Evolutionary conservation across 768 basidiomycete species (phyloP).

Genomic region (Mycena metata): DNA sequence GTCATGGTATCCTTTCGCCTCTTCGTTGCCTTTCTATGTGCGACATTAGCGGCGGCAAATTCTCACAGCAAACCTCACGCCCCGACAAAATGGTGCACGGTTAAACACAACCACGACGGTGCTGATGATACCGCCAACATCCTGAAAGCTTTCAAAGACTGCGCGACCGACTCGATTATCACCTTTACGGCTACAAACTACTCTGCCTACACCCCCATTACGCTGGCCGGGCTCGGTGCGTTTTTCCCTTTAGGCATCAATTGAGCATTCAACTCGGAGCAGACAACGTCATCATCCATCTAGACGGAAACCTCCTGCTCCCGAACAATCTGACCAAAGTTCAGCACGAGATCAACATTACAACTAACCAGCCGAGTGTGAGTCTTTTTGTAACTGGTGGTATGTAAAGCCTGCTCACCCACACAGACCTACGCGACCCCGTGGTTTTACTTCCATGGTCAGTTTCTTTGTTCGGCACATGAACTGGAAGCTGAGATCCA

Average conservation of each 20-base stretch:
- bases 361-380: slow-evolving; percentile 54
- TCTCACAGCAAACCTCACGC: neutral
- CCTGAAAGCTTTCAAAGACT: slow-evolving; percentile 52
- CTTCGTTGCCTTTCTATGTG: slow-evolving; percentile 11
- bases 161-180: slow-evolving; percentile 50
- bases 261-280: neutral
- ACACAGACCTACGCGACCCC: slow-evolving; percentile 56
- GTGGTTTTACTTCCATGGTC: slow-evolving; percentile 58
- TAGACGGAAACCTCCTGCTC: slow-evolving; percentile 60
- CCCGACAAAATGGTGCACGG: slow-evolving; percentile 39
- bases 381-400: slow-evolving; percentile 29
- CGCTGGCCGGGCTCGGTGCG: slow-evolving; percentile 50
- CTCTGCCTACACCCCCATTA: slow-evolving; percentile 53
- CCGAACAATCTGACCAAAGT: slow-evolving; percentile 59
- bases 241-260: neutral
- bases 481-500: neutral
- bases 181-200: slow-evolving; percentile 53
- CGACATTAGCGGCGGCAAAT: slow-evolving; percentile 1
- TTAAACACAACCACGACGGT: slow-evolving; percentile 45
- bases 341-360: slow-evolving; percentile 55
- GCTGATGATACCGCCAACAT: slow-evolving; percentile 53
- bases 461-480: too few species aligned
- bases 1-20: neutral
- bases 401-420: neutral
- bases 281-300: slow-evolving; percentile 57